phyloP scores from a whole-genome alignment of 2,329 filamentous ascomycete genomes.

The Exophiala spinifera region DNA sequence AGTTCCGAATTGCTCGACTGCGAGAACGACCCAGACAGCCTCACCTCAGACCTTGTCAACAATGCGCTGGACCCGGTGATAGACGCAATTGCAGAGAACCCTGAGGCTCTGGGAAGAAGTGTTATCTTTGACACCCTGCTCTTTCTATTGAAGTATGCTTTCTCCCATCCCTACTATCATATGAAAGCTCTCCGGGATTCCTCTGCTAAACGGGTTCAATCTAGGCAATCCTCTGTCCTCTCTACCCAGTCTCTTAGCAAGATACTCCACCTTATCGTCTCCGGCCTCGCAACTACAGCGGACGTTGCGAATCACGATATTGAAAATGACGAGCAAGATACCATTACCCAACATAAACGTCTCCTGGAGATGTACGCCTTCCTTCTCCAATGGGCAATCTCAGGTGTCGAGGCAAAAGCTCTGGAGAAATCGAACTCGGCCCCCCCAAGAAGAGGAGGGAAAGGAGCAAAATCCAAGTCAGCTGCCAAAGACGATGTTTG shows the following conservation, averaged over 20 bases:
- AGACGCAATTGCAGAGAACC: conserved; percentile 86
- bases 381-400: conserved; percentile 89
- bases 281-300: conserved; percentile 78
- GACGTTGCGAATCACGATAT: conserved; percentile 82
- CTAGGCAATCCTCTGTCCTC: conserved; percentile 76
- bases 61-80: conserved; percentile 85
- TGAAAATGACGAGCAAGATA: conserved; percentile 87
- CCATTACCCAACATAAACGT: conserved; percentile 81
- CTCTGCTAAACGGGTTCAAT: conserved; percentile 63
- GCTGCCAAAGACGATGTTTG: conserved; percentile 70
- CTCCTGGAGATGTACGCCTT: conserved; percentile 93
- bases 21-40: conserved; percentile 83
- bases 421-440: conserved; percentile 80
- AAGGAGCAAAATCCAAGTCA: conserved; percentile 67
- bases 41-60: conserved; percentile 77
- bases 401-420: conserved; percentile 89
- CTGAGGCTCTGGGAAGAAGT: conserved; percentile 77
- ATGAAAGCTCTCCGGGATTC: conserved; percentile 37
- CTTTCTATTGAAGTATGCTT: conserved; percentile 91
- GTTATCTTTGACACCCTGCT: conserved; percentile 87
- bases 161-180: conserved; percentile 38
- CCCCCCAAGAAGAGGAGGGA: conserved; percentile 68
- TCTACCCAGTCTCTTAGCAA: conserved; percentile 84
- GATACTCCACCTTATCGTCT: conserved; percentile 85
- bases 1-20: conserved; percentile 80